Evolutionary conservation across 2,329 filamentous ascomycete species (phyloP), one percentile per base, ranked within the genome.

Genomic region (Ascochyta clinopodiicola): DNA sequence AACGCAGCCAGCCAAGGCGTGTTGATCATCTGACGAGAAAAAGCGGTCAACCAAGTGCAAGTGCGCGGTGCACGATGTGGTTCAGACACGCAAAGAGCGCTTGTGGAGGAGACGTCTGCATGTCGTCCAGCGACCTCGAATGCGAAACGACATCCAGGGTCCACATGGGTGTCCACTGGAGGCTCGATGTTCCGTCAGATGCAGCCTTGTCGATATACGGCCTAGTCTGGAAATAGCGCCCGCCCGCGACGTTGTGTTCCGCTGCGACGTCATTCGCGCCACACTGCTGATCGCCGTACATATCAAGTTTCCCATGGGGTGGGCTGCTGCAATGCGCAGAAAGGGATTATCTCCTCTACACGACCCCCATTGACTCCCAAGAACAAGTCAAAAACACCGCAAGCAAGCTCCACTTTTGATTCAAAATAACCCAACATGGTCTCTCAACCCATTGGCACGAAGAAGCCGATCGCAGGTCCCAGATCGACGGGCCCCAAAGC

Each of bases 381-480:
- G 13, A 10, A 19, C 35, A 27, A 19, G 19, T 17, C 34, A 10
- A 22, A 45, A 4, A 27, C 31, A 21, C 6, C 13, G 21, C 4
- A 31, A 38, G 25, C 1, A 17, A 8, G 32, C 12, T 10, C n/a
- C 15, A 8, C 12, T 5, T 6, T 29, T 8, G 25, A 29, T 13
- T 29, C 13, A n/a, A 34, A 8, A 25, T 22, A 13, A 32, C 21
- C 12, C 55, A 57, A 45, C 27, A 63, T 69, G 66, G 67, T 63
- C 48, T 35, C 69, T 42, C 66, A 68, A 61, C 63, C 66, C 43
- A 64, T 67, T 45, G 64, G 64, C 48, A 63, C 66, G 32, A 71
- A 68, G 45, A 68, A 68, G 51, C 45, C 60, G 44, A 40, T 58
- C 44, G 56, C 62, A 49, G 55, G 57, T 29, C 51, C 59, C 39